Evolutionary conservation across 1,139 yeast genomes (phyloP), one percentile per base, ranked within the genome.

Genomic region (Debaryomyces sp.): DNA sequence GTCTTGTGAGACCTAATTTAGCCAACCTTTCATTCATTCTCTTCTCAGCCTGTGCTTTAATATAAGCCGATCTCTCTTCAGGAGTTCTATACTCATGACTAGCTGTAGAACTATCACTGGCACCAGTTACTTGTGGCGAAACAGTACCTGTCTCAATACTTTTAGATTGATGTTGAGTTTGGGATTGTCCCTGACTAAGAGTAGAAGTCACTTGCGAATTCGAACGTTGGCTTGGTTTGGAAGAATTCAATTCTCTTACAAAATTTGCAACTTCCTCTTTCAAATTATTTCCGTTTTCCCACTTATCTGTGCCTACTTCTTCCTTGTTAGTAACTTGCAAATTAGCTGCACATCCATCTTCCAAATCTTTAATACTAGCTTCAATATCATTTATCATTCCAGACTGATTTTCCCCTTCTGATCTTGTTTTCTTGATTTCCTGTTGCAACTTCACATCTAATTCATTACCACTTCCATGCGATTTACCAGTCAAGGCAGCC

Each of bases 21-120:
- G 96, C 97, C 62, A 91, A 76, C 58, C 95, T 77, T 60, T 91
- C 97, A 54, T 84, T 86, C 96, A 92, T 91, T 61, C 90, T 81
- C 66, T 87, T 84, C 58, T 88, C 89, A 0, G 98, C 98, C 60
- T 89, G 96, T 10, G 94, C 96, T 63, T 89, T 90, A 51, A 91
- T 86, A 57, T 85, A 84, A 6, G 92, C 92, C 6, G 95, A 81
- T 55, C 97, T 78, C 49, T 89, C 96, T 56, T 82, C 88, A 8
- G 79, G 77, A 13, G 74, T 70, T 18, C 57, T 64, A 56, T 71
- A 73, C 8, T 59, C 57, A 32, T 39, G 41, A 45, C 35, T 32
- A 21, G 52, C 26, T 17, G 62, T 50, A 29, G 60, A 43, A 22
- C 55, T 35, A n/a, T 30, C 26, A 22, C 43, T 30, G 7, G 49